phyloP scores from a whole-genome alignment of 164 flowering plant genomes.

The Paratinospora sagittata region DNA sequence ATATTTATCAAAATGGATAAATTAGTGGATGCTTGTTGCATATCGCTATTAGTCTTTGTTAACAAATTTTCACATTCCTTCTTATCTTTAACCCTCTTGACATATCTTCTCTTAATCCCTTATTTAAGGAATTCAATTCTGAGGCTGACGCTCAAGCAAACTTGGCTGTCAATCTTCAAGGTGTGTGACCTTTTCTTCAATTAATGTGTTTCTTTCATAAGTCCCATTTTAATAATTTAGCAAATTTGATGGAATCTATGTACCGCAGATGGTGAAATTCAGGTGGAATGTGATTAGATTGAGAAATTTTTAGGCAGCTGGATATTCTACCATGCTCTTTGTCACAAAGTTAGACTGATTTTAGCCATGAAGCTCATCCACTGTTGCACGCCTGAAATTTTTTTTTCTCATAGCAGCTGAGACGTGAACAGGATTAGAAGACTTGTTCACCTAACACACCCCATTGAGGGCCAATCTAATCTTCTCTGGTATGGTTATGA shows the following conservation, averaged over 20 bases:
- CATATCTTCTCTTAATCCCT: background rate
- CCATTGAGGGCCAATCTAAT: background rate
- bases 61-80: background rate
- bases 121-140: slow-evolving; percentile 49
- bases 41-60: background rate
- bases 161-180: slow-evolving; percentile 49
- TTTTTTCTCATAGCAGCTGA: background rate
- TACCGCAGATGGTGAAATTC: slow-evolving; percentile 58
- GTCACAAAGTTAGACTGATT: background rate
- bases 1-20: background rate
- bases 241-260: background rate
- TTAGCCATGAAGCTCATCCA: background rate
- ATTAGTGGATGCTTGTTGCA: background rate
- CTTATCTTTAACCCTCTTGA: background rate
- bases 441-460: background rate
- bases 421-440: background rate
- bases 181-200: slow-evolving; percentile 28
- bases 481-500: background rate
- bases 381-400: background rate
- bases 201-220: background rate
- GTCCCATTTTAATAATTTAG: background rate
- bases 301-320: background rate
- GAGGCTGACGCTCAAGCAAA: slow-evolving; percentile 93
- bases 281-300: slow-evolving; percentile 27
- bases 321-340: background rate